A percentile compares a stretch with the other conserved stretches of the same genome.
phyloP scores from a whole-genome alignment of 306 rosid genomes.

The Pueraria montana region DNA sequence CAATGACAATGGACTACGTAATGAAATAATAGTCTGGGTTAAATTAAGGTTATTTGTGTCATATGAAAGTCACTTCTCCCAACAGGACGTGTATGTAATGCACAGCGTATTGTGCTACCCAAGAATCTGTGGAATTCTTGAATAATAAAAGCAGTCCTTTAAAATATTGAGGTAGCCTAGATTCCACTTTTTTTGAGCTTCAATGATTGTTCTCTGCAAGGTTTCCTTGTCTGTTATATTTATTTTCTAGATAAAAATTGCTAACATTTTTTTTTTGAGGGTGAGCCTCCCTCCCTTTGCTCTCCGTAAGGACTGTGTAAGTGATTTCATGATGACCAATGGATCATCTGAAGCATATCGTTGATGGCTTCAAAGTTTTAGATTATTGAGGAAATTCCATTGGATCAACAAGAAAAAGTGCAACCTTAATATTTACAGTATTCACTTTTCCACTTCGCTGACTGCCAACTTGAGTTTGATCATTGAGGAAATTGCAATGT shows the following conservation, averaged over 20 bases:
- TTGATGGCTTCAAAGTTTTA: conserved; percentile 13
- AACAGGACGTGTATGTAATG: background rate
- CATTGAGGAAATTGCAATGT: conserved; percentile 26
- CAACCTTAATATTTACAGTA: too few species aligned
- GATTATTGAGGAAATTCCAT: too few species aligned
- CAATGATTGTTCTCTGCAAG: background rate
- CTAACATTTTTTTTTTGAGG: background rate
- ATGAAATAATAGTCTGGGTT: background rate
- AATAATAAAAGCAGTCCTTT: background rate
- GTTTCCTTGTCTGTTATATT: background rate
- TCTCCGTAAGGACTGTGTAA: background rate
- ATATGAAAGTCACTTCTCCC: conserved; percentile 4
- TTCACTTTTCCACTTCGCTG: conserved; percentile 9
- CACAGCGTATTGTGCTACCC: background rate
- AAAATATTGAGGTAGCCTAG: background rate
- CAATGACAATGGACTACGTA: background rate
- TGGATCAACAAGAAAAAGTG: too few species aligned
- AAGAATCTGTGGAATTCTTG: conserved; percentile 1
- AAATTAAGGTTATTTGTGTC: background rate
- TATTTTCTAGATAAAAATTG: background rate
- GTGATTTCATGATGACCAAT: background rate
- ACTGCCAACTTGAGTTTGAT: conserved; percentile 14
- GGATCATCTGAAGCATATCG: background rate
- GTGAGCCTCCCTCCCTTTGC: background rate
- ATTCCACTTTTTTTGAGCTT: background rate